phyloP scores from a whole-genome alignment of 1,284 basidiomycete genomes.

The Trichosporon sp. region DNA sequence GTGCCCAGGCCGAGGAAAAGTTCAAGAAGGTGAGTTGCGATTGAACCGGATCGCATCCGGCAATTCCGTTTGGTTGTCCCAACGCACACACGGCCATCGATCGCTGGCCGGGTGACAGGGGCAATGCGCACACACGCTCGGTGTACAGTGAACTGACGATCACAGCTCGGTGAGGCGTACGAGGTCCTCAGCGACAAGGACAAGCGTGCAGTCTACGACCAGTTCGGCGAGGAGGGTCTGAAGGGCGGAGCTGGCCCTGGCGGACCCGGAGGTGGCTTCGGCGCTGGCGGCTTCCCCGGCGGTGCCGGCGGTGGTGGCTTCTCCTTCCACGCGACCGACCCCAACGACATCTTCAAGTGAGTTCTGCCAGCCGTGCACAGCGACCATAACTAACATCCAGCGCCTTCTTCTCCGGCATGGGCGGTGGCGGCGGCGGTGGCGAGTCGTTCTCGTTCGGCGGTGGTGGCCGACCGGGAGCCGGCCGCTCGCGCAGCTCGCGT shows the following conservation, averaged over 20 bases:
- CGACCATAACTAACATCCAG: constrained; percentile 56
- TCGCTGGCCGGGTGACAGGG: neutral
- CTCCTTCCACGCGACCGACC: constrained; percentile 76
- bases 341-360: constrained; percentile 88
- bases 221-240: constrained; percentile 93
- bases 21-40: constrained; percentile 78
- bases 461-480: constrained; percentile 35
- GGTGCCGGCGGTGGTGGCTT: constrained; percentile 55
- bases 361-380: constrained; percentile 55
- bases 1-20: constrained; percentile 79
- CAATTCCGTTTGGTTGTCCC: neutral
- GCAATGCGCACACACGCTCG: neutral
- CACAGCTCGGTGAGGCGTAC: constrained; percentile 88
- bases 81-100: neutral
- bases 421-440: constrained; percentile 48
- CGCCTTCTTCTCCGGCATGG: constrained; percentile 64
- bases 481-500: constrained; percentile 38
- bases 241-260: constrained; percentile 62
- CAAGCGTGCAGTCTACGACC: constrained; percentile 91
- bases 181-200: constrained; percentile 89
- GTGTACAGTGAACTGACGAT: neutral
- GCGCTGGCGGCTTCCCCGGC: constrained; percentile 60
- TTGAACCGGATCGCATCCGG: constrained; percentile 6
- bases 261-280: constrained; percentile 59
- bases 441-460: constrained; percentile 44